Evolutionary conservation across 1,139 yeast genomes (phyloP), one percentile per base, ranked within the genome.

Genomic region (Lodderomyces margitis): DNA sequence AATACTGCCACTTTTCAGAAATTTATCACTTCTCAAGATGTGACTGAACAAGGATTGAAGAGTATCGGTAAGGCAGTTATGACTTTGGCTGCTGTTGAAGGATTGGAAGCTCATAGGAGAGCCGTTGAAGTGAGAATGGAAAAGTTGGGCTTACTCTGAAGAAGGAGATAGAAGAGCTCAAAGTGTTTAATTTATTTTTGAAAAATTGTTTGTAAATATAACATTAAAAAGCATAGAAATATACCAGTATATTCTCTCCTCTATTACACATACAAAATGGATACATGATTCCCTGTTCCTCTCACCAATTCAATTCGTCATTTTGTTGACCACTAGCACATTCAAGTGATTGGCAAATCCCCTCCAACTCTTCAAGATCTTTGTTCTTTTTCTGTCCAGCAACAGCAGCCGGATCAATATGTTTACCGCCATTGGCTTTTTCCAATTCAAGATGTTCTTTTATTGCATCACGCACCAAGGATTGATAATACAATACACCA

Each of bases 61-160:
- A 82, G 82, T 55, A 91, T 92, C 50, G 98, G 98, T 25, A 82
- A 80, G 54, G 98, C 98, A 1, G 98, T 94, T 15, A 92, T 92
- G 95, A 81, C 89, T 21, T 78, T 92, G 50, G 98, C 99, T n/a
- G 89, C 81, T 37, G 94, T 89, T 36, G 98, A 92, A 68, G 98
- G 99, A 1, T 76, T 92, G 47, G 97, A 91, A 62, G 98, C 92
- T 10, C 98, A 92, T 70, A 81, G 97, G 65, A 87, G 89, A 59
- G 98, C 98, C 8, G 96, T 91, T 39, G 88, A 88, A 62, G 83
- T 92, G 35, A 81, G 98, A 72, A 81, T 91, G 86, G 88, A 83
- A 50, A 83, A 85, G 57, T 68, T 86, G 40, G 89, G 89, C 12
- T 65, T 72, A 44, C 49, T 62, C 24, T 62, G 19, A 28, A 15